A percentile compares a stretch with the other conserved stretches of the same genome.
These are phyloP conservation scores for Tilletia horrida DNA, from an alignment of 1,284 basidiomycete species.

Conservation along the genomic window DNA sequence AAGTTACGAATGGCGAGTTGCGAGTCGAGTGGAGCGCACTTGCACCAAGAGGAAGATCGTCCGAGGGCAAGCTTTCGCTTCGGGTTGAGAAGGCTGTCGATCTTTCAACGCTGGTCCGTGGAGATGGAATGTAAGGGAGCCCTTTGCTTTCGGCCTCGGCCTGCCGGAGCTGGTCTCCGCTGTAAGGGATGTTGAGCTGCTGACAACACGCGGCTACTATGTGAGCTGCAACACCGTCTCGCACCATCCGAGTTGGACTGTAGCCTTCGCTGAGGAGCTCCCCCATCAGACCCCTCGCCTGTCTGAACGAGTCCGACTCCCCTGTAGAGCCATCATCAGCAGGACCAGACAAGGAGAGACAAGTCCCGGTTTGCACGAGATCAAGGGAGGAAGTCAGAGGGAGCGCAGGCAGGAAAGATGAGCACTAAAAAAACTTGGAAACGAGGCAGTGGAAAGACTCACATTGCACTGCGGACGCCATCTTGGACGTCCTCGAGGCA, in stretches of 20 bases:
- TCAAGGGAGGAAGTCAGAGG: background rate
- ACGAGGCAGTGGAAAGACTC: background rate
- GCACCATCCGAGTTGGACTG: background rate
- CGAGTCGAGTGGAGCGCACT: background rate
- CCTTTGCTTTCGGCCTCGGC: constrained; percentile 6
- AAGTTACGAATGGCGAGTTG: background rate
- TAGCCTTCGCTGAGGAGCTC: background rate
- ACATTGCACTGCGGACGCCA: background rate
- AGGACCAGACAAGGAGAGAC: background rate
- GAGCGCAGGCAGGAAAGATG: too few relatives aligned
- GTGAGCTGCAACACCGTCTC: background rate
- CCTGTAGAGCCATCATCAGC: background rate
- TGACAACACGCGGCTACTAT: constrained; percentile 1
- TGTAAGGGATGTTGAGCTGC: background rate
- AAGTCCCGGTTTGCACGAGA: background rate
- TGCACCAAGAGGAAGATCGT: background rate
- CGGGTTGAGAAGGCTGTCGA: background rate
- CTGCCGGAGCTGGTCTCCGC: background rate
- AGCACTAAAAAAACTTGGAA: too few relatives aligned
- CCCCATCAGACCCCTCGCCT: background rate
- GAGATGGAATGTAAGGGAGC: background rate
- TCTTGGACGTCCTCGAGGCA: background rate
- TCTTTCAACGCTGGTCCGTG: background rate
- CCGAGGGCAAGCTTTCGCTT: background rate
- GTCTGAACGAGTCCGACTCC: constrained; percentile 5